Conservation (phyloP, 1,139 yeast genomes). For the Insectozyma bohioensis region DNA sequence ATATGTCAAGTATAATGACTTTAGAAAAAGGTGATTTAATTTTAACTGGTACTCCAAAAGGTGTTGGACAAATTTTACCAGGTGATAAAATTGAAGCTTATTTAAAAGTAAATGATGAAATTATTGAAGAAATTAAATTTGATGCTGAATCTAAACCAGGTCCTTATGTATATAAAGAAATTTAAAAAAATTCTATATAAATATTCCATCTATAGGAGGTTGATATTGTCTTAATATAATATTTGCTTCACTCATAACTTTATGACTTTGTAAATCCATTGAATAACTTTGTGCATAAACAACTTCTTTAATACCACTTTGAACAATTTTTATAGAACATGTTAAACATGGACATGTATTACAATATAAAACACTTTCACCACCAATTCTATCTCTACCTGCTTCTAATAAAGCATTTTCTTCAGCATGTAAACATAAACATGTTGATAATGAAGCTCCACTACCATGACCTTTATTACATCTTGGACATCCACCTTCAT, state of each 20-base stretch:
- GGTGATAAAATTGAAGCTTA: constrained; percentile 78
- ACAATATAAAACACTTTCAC: constrained; percentile 73
- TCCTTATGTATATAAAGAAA: constrained; percentile 64
- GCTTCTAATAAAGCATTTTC: constrained; percentile 94
- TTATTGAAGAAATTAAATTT: constrained; percentile 52
- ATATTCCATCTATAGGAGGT: constrained; percentile 54
- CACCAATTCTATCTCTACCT: constrained; percentile 76
- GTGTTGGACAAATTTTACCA: constrained; percentile 81
- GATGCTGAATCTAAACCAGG: constrained; percentile 73
- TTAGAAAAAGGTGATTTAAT: constrained; percentile 87
- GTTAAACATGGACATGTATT: constrained; percentile 98
- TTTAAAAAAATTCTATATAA: constrained; percentile 22
- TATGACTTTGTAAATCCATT: constrained; percentile 77
- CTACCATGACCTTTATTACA: constrained; percentile 75
- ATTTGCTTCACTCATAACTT: constrained; percentile 72
- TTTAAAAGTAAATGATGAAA: constrained; percentile 53
- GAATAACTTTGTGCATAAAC: constrained; percentile 90
- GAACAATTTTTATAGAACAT: constrained; percentile 92
- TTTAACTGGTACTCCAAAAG: constrained; percentile 96
- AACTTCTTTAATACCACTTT: constrained; percentile 88
- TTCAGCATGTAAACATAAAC: constrained; percentile 94
- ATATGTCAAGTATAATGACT: constrained; percentile 87
- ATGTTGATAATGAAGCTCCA: constrained; percentile 64
- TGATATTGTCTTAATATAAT: constrained; percentile 71
- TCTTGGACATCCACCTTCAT: constrained; percentile 91